Evolutionary conservation across 1,139 yeast genomes (phyloP).

Genomic region (Pichia inconspicua): DNA sequence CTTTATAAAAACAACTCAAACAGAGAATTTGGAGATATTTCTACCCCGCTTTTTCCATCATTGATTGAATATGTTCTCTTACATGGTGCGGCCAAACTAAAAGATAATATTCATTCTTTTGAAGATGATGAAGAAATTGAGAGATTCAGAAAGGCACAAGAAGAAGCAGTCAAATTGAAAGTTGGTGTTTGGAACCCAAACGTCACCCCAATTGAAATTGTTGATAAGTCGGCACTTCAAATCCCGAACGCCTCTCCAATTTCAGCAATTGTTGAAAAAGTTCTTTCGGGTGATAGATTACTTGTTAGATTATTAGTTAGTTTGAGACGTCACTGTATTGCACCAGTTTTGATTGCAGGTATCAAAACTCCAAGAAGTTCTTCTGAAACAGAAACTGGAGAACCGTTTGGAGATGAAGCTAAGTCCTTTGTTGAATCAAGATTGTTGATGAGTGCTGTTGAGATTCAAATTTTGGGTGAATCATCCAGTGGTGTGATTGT

Average conservation of each 20-base stretch:
- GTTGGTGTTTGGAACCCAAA: constrained; percentile 49
- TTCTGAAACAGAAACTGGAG: constrained; percentile 30
- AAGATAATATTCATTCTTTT: constrained; percentile 47
- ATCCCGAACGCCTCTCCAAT: constrained; percentile 38
- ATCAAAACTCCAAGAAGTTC: constrained; percentile 65
- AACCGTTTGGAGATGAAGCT: constrained; percentile 58
- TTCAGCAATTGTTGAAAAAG: constrained; percentile 62
- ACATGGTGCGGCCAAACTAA: constrained; percentile 56
- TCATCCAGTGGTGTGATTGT: constrained; percentile 58
- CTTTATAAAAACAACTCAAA: constrained; percentile 40
- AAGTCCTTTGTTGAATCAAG: constrained; percentile 61
- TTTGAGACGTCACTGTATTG: constrained; percentile 37
- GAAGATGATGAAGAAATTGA: constrained; percentile 30
- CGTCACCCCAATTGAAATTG: constrained; percentile 28
- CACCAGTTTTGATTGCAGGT: constrained; percentile 67
- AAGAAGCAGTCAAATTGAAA: constrained; percentile 40
- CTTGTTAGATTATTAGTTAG: constrained; percentile 47
- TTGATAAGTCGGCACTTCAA: constrained; percentile 32
- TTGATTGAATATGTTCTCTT: constrained; percentile 49
- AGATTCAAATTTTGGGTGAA: constrained; percentile 52
- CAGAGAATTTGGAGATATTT: constrained; percentile 67
- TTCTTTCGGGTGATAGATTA: constrained; percentile 70
- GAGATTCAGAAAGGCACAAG: constrained; percentile 37
- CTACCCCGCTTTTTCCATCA: constrained; percentile 57
- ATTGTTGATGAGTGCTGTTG: constrained; percentile 56